phyloP scores from a whole-genome alignment of 352 stramenopile genomes.

The Globisporangium recalcitrans region DNA sequence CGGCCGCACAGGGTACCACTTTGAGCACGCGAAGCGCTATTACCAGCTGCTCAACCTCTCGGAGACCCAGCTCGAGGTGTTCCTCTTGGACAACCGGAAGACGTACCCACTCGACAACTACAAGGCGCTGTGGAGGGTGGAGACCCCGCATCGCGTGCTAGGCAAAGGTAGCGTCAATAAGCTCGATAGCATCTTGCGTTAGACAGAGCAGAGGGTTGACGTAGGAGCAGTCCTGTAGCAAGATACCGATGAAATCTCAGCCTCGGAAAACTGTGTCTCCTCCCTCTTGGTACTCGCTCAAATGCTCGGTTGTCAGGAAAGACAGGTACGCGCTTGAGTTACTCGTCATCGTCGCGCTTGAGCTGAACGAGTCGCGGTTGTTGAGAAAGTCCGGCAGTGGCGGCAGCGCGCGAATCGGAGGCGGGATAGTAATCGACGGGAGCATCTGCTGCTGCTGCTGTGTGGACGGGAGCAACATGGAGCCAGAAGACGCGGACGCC shows the following conservation, averaged over 20 bases:
- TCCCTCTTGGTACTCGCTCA: conserved; percentile 34
- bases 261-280: conserved; percentile 40
- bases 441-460: conserved; percentile 23
- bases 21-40: conserved; percentile 77
- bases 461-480: not conserved
- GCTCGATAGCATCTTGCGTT: conserved; percentile 73
- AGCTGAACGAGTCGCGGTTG: conserved; percentile 54
- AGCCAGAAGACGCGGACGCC: conserved; percentile 9
- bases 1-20: conserved; percentile 44
- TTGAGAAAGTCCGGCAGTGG: conserved; percentile 64
- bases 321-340: conserved; percentile 35
- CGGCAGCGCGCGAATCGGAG: conserved; percentile 36
- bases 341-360: conserved; percentile 24
- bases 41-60: conserved; percentile 67
- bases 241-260: conserved; percentile 16
- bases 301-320: conserved; percentile 40
- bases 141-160: conserved; percentile 68
- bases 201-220: conserved; percentile 8
- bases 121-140: conserved; percentile 68
- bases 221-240: not conserved
- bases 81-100: conserved; percentile 67
- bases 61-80: conserved; percentile 75
- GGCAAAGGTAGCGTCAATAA: conserved; percentile 79
- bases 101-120: conserved; percentile 56
- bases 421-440: conserved; percentile 50